A percentile compares a stretch with the other conserved stretches of the same genome.
Evolutionary conservation across 192 early-diverging fungal species (phyloP).

Genomic region (Phycomyces nitens): DNA sequence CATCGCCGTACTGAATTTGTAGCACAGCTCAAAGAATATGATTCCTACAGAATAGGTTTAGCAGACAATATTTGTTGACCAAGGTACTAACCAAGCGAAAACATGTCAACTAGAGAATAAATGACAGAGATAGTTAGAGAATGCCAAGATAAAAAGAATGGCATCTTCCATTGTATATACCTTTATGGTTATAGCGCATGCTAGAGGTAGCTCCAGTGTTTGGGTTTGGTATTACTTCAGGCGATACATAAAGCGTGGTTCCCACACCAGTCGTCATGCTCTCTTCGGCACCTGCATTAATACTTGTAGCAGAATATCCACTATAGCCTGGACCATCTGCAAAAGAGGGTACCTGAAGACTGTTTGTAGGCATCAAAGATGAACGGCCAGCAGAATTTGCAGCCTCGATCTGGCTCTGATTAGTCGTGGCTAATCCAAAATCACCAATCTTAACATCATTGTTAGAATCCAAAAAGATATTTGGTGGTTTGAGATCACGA

Average conservation of each 20-base stretch:
- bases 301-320: conserved; percentile 21
- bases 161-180: neutral
- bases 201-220: conserved; percentile 36
- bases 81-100: conserved; percentile 23
- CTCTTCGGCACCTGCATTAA: conserved; percentile 40
- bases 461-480: conserved; percentile 71
- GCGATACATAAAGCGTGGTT: conserved; percentile 88
- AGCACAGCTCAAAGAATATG: conserved; percentile 78
- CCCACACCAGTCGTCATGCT: conserved; percentile 82
- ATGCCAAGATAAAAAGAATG: too few species aligned
- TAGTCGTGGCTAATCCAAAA: conserved; percentile 69
- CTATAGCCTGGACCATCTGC: conserved; percentile 8
- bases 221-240: conserved; percentile 58
- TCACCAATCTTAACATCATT: conserved; percentile 66
- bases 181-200: conserved; percentile 68
- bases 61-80: too few species aligned
- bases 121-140: too few species aligned
- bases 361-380: too few species aligned
- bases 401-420: conserved; percentile 34
- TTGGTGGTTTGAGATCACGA: conserved; percentile 88
- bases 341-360: neutral
- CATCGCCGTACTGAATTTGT: conserved; percentile 73
- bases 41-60: conserved; percentile 58
- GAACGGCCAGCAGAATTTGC: neutral
- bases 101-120: conserved; percentile 56